phyloP scores from a whole-genome alignment of 192 early-diverging fungal genomes.

The Entrophospora sp. region DNA sequence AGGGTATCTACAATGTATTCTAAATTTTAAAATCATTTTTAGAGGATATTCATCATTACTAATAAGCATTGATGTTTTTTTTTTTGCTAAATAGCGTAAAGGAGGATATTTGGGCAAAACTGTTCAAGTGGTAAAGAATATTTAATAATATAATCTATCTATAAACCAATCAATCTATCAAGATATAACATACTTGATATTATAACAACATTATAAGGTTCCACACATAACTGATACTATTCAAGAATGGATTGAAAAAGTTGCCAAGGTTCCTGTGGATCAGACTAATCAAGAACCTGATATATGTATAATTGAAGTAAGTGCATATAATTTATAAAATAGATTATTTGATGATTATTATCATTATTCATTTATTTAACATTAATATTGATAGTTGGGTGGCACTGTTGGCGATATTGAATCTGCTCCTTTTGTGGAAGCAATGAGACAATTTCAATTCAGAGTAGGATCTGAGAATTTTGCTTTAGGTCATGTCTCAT shows the following conservation, averaged over 20 bases:
- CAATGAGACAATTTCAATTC: constrained; percentile 99
- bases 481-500: constrained; percentile 93
- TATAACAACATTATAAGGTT: constrained; percentile 36
- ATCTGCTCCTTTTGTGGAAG: constrained; percentile 98
- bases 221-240: constrained; percentile 97
- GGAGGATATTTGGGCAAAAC: constrained; percentile 99
- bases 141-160: constrained; percentile 21
- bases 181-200: neutral
- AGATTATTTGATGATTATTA: too few species aligned
- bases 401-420: constrained; percentile 99
- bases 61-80: neutral
- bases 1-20: too few species aligned
- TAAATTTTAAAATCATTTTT: too few species aligned
- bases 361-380: neutral
- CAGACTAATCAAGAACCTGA: constrained; percentile 75
- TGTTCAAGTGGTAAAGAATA: constrained; percentile 77
- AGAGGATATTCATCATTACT: neutral
- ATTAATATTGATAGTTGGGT: constrained; percentile 44
- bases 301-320: constrained; percentile 92
- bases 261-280: constrained; percentile 82
- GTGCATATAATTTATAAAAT: neutral
- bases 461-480: constrained; percentile 98
- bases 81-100: constrained; percentile 43
- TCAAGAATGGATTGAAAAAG: constrained; percentile 97
- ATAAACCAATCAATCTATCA: constrained; percentile 10